Evolutionary conservation across 2,329 filamentous ascomycete genomes (phyloP).

Genomic region (Cercospora sp.): DNA sequence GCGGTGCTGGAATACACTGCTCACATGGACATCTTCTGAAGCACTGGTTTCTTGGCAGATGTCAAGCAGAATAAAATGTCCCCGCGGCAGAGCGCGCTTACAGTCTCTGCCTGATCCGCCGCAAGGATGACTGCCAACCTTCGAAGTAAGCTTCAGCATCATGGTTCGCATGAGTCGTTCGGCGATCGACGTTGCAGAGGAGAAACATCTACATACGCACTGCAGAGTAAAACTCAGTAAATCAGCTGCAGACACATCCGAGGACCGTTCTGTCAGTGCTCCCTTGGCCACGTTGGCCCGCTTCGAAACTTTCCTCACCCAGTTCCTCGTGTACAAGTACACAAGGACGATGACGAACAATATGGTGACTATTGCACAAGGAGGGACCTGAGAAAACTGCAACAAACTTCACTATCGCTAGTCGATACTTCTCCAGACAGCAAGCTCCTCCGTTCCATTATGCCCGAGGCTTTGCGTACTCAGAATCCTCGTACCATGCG

Average conservation of each 20-base stretch:
- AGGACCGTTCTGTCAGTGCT: neutral
- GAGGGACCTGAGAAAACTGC: neutral
- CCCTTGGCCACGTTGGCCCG: neutral
- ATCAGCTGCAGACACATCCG: neutral
- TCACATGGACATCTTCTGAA: neutral
- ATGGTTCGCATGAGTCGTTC: neutral
- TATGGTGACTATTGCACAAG: neutral
- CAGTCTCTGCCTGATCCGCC: neutral
- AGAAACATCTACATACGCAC: neutral
- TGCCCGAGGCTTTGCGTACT: neutral
- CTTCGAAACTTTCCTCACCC: neutral
- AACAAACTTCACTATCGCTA: neutral
- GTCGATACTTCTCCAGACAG: neutral
- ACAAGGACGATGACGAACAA: neutral
- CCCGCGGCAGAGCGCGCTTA: neutral
- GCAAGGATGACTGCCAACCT: neutral
- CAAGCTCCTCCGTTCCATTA: neutral
- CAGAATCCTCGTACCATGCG: neutral
- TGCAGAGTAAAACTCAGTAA: too few relatives aligned
- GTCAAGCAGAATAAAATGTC: neutral
- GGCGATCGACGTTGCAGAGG: neutral
- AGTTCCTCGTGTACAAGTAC: neutral
- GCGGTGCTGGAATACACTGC: neutral
- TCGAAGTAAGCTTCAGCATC: neutral
- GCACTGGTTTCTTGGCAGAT: neutral